These are phyloP conservation scores for Casuarina cunninghamiana DNA, from an alignment of 306 rosid genomes.

Conservation along the genomic window DNA sequence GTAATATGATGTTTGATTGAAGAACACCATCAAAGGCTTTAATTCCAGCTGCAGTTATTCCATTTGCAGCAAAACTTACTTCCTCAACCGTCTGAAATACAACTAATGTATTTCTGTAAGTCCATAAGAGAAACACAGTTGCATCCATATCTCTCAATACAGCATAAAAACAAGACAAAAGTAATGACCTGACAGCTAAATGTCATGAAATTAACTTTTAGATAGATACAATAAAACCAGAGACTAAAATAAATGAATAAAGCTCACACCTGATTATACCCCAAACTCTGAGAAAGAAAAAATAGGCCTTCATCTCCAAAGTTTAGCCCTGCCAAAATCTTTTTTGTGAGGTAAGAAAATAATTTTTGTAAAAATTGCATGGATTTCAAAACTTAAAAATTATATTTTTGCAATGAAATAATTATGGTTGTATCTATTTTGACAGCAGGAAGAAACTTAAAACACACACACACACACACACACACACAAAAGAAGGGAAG, in stretches of 20 bases:
- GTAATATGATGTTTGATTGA: slow-evolving; percentile 79
- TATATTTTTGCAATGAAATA: slow-evolving; percentile 17
- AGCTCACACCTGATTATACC: slow-evolving; percentile 69
- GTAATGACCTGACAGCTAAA: background rate
- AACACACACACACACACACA: background rate
- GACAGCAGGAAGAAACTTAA: background rate
- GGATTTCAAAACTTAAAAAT: background rate
- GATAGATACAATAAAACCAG: slow-evolving; percentile 17
- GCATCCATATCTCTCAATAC: slow-evolving; percentile 1
- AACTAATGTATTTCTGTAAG: slow-evolving; percentile 20
- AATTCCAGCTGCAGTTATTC: slow-evolving; percentile 88
- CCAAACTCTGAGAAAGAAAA: slow-evolving; percentile 91
- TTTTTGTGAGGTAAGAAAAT: slow-evolving; percentile 6
- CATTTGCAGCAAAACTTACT: slow-evolving; percentile 94
- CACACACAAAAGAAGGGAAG: background rate
- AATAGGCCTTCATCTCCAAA: slow-evolving; percentile 93
- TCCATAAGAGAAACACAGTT: slow-evolving; percentile 10
- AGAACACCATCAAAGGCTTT: slow-evolving; percentile 97
- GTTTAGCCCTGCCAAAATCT: slow-evolving; percentile 72
- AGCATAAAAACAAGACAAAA: background rate
- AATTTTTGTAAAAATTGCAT: background rate
- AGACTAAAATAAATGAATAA: slow-evolving; percentile 17
- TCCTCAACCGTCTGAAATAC: slow-evolving; percentile 78
- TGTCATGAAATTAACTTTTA: background rate
- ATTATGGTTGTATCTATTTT: background rate